Evolutionary conservation across 2,329 filamentous ascomycete species (phyloP).

Genomic region (Pseudogymnoascus sp.): DNA sequence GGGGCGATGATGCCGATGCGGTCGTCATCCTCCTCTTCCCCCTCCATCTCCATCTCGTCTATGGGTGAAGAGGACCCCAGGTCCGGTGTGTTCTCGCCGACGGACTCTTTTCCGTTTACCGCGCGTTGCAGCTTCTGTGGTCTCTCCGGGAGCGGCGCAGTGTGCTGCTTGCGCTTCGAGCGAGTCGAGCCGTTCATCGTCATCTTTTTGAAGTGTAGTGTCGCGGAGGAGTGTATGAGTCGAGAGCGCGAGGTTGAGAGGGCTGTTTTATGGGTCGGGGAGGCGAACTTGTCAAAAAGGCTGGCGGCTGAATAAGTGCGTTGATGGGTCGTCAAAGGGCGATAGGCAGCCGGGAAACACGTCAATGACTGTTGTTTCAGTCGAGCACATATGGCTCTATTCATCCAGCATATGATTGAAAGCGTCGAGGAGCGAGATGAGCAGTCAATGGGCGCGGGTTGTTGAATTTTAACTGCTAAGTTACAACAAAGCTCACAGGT

Average conservation of each 20-base stretch:
- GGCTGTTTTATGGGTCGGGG: conserved; percentile 8
- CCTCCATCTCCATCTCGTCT: conserved; percentile 3
- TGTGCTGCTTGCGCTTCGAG: conserved; percentile 27
- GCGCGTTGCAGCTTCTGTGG: conserved; percentile 27
- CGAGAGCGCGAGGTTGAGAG: conserved; percentile 12
- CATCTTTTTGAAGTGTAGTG: conserved; percentile 8
- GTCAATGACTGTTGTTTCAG: conserved; percentile 26
- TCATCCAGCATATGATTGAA: conserved; percentile 23
- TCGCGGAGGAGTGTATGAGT: conserved; percentile 9
- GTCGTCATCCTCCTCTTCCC: conserved; percentile 31
- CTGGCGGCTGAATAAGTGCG: not conserved
- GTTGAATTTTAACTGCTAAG: not conserved
- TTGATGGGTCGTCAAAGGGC: conserved; percentile 13
- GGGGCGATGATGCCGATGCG: conserved; percentile 33
- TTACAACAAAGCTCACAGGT: not conserved
- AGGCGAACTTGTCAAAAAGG: not conserved
- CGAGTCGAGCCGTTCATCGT: conserved; percentile 24
- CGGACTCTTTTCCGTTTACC: conserved; percentile 28
- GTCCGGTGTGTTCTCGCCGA: conserved; percentile 27
- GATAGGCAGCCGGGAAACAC: conserved; percentile 19
- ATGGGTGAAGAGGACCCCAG: conserved; percentile 10
- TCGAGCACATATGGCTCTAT: conserved; percentile 22
- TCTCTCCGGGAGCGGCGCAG: conserved; percentile 20
- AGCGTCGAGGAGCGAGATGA: not conserved
- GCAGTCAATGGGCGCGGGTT: not conserved